Base-by-base conservation (phyloP, 75 land plant species). In the Selaginella tamariscina region DNA sequence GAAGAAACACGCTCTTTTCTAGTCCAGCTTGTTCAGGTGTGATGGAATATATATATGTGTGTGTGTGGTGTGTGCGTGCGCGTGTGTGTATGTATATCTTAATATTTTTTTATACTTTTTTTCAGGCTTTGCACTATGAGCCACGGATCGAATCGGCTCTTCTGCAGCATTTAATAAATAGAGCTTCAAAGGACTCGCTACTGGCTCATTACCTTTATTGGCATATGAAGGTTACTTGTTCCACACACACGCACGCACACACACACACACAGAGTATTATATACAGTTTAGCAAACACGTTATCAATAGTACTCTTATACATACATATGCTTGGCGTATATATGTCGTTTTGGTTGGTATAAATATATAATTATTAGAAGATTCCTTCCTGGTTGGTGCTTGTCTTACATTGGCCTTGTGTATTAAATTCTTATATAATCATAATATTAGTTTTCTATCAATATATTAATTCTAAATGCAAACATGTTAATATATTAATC, bases 51-150 rank as follows among this genome's bases (percentile, higher is more conserved):
- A 49, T 11, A 49, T 11, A 49, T 49, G 20, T 49, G n/a, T n/a
- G n/a, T n/a, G n/a, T n/a, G n/a, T n/a, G n/a, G 54, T 11, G 11
- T 49, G 11, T 11, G 20, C 54, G 20, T 49, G 54, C 18, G 11
- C 11, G 54, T 20, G 20, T 11, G 54, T 11, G 20, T 11, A 49
- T 11, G 20, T 49, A 49, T 49, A 20, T 11, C 20, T 49, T 49
- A 49, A 49, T 20, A 49, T 49, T 11, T 11, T 49, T 11, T 11
- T 20, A n/a, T 9, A 27, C 22, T 67, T 67, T 33, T 22, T 9
- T 33, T 2, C 54, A 69, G 70, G 70, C 70, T 2, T 55, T 69
- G 55, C 56, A 33, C 2, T 69, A 69, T 30, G 70, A 69, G 70
- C 56, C 70, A 27, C 28, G 29, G 18, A 22, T 33, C 15, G 29